Base-by-base conservation (phyloP, 163 green algal genomes). In the Scenedesmus sp. region DNA sequence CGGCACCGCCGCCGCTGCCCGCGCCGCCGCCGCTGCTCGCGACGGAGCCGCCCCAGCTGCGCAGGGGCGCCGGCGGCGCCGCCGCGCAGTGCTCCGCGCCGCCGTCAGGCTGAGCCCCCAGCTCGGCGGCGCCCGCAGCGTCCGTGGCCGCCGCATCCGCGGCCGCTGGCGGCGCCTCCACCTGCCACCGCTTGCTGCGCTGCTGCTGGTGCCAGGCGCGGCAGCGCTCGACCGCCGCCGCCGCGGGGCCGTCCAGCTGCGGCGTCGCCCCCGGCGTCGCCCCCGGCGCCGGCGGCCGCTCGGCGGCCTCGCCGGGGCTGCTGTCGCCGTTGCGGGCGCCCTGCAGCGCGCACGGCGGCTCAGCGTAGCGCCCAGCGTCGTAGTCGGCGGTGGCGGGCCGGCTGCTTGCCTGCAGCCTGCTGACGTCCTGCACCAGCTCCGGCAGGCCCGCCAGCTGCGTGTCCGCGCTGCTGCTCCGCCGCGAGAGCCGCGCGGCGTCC, bases 341-440 rank as follows among this genome's bases (percentile, higher is more conserved):
- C 53, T 60, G 53, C 53, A 34, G 53, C 53, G 10, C 9, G 22
- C 22, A 29, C 24, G 10, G n/a, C 22, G 24, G 53, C 24, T 34
- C 24, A 9, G 53, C 53, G 10, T 28, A 60, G 53, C 22, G 53
- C 5, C 5, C 53, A 22, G 53, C n/a, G 6, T 60, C 22, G 10
- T 34, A 60, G 53, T 11, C 53, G 24, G 5, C 53, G n/a, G 5
- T 60, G 39, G 39, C 70, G 70, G 39, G 48, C 36, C 51, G 66
- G 33, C 36, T 67, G 33, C 44, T 47, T 11, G 28, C 56, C 24
- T 26, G 65, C 29, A 62, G 4, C 39, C 56, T 76, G 69, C 69
- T 77, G 54, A 67, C 69, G 45, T 77, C 69, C 58, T 53, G n/a
- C 1, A 77, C 6, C n/a, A 77, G 39, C 69, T 77, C 69, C 47